phyloP scores from a whole-genome alignment of 352 stramenopile species.

The Discostella stelligera region DNA sequence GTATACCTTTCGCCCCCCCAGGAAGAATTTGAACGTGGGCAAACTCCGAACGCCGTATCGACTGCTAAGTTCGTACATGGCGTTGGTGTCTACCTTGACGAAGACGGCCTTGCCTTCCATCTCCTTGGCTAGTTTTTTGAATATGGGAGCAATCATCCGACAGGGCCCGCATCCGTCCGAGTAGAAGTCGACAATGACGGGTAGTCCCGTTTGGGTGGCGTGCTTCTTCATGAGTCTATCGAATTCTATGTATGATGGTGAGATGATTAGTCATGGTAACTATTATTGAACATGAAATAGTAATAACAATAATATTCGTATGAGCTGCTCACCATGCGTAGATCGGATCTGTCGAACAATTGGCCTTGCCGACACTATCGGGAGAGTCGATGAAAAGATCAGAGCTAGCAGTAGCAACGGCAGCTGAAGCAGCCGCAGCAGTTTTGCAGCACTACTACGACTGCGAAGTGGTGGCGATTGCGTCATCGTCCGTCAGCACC shows the following conservation, averaged over 20 bases:
- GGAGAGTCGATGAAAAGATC: too few species aligned
- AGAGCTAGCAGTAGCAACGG: too few species aligned
- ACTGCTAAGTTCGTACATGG: constrained; percentile 63
- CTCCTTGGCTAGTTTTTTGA: constrained; percentile 83
- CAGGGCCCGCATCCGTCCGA: constrained; percentile 82
- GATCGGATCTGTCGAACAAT: constrained; percentile 78
- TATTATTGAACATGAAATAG: constrained; percentile 14
- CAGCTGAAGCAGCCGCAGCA: too few species aligned
- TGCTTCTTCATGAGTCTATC: constrained; percentile 82
- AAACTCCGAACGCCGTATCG: constrained; percentile 77
- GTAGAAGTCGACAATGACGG: constrained; percentile 87
- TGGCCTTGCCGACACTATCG: constrained; percentile 45
- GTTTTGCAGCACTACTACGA: too few species aligned
- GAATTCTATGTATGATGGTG: constrained; percentile 65
- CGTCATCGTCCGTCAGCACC: too few species aligned
- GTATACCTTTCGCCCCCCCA: constrained; percentile 74
- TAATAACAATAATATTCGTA: background rate
- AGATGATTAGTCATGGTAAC: constrained; percentile 3
- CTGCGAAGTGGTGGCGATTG: too few species aligned
- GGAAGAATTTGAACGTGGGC: constrained; percentile 85
- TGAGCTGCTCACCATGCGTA: constrained; percentile 57
- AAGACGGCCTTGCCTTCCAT: constrained; percentile 81
- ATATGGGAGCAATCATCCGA: constrained; percentile 85
- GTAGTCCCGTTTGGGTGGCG: constrained; percentile 77
- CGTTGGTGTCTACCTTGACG: constrained; percentile 84